Conservation (phyloP, 1,284 basidiomycete species). For the Heterobasidion occidentale region DNA sequence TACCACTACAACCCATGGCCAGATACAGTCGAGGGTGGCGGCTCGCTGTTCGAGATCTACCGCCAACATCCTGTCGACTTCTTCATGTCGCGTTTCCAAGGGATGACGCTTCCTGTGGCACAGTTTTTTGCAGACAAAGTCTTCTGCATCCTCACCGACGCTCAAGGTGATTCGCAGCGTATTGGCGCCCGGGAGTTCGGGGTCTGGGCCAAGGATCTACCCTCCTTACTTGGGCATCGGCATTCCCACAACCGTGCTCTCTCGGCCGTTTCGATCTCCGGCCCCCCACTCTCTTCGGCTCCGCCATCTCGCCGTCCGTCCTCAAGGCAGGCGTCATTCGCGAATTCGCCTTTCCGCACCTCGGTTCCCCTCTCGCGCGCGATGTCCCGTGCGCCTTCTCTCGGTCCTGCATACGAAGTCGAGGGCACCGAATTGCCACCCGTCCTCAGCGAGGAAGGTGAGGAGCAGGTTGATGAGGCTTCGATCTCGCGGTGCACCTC, state of each 20-base stretch:
- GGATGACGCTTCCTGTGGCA: slow-evolving; percentile 85
- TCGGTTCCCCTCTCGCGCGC: slow-evolving; percentile 45
- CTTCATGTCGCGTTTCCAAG: slow-evolving; percentile 85
- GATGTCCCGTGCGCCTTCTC: slow-evolving; percentile 52
- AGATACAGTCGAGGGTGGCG: slow-evolving; percentile 75
- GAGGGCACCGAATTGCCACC: slow-evolving; percentile 17
- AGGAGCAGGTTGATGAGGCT: slow-evolving; percentile 26
- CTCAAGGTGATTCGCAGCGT: slow-evolving; percentile 48
- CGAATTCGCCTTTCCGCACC: slow-evolving; percentile 30
- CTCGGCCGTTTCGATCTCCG: slow-evolving; percentile 45
- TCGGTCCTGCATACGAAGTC: slow-evolving; percentile 46
- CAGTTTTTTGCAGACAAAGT: slow-evolving; percentile 81
- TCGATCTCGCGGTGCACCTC: slow-evolving; percentile 46
- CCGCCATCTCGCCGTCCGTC: slow-evolving; percentile 63
- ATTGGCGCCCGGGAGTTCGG: slow-evolving; percentile 83
- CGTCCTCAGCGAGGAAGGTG: slow-evolving; percentile 36
- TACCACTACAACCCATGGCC: slow-evolving; percentile 99
- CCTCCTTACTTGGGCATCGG: slow-evolving; percentile 49
- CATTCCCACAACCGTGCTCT: slow-evolving; percentile 13
- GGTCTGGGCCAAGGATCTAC: slow-evolving; percentile 77
- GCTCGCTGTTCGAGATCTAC: slow-evolving; percentile 82
- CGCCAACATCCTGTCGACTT: slow-evolving; percentile 77
- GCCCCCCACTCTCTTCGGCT: slow-evolving; percentile 53
- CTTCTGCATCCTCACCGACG: slow-evolving; percentile 74
- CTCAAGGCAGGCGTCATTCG: slow-evolving; percentile 45